These are phyloP conservation scores for Kwoniella europaea DNA, from an alignment of 768 basidiomycete genomes.

Conservation along the genomic window DNA sequence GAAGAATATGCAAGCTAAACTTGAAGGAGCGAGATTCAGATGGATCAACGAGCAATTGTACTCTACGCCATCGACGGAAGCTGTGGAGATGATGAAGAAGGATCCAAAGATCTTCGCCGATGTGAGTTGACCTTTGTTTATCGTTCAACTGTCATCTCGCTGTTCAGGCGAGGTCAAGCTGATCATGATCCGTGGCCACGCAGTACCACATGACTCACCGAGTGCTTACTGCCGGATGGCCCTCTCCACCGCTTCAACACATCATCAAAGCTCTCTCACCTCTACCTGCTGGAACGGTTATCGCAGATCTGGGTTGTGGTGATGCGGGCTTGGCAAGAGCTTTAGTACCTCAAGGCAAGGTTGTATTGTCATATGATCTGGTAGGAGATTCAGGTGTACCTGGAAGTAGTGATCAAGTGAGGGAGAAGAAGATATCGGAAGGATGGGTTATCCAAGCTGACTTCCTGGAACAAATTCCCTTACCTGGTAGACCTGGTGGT, in stretches of 20 bases:
- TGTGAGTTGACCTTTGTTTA: conserved; percentile 61
- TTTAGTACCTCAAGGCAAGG: conserved; percentile 69
- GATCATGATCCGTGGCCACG: not conserved
- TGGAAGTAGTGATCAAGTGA: conserved; percentile 77
- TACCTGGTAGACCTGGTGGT: conserved; percentile 69
- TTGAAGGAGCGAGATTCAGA: conserved; percentile 90
- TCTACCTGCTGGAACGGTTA: conserved; percentile 71
- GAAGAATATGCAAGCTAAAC: conserved; percentile 73
- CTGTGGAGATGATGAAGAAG: conserved; percentile 78
- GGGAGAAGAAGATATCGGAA: conserved; percentile 43
- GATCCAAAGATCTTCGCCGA: conserved; percentile 82
- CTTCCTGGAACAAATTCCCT: conserved; percentile 75
- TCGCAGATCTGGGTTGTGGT: conserved; percentile 94
- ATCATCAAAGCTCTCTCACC: conserved; percentile 71
- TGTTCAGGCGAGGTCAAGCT: not conserved
- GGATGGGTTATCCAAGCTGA: conserved; percentile 87
- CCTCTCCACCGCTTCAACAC: conserved; percentile 85
- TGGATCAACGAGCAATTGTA: conserved; percentile 92
- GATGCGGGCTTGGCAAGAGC: conserved; percentile 83
- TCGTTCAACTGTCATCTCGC: too few relatives aligned
- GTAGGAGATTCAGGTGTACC: conserved; percentile 63
- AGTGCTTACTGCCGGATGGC: conserved; percentile 89
- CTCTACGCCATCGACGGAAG: conserved; percentile 77
- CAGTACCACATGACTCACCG: conserved; percentile 95
- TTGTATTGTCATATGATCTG: conserved; percentile 56